Percentiles rank a stretch among this genome's conserved stretches.
Conservation (phyloP, 2,329 filamentous ascomycete genomes). For the Canariomyces notabilis region DNA sequence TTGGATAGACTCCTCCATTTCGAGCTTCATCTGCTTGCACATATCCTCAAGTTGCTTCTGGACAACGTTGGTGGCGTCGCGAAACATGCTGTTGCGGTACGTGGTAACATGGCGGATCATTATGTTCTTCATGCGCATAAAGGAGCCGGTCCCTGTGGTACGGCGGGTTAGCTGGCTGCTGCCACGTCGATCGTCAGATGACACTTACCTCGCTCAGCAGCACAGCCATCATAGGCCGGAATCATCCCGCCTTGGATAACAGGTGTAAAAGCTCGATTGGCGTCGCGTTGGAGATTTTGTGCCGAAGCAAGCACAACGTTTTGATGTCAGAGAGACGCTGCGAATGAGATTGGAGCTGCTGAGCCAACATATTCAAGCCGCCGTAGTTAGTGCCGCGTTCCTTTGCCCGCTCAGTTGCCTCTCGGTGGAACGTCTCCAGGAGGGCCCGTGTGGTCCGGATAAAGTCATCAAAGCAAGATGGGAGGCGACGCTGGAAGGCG, state of each 20-base stretch:
- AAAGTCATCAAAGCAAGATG: conserved; percentile 10
- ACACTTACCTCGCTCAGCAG: conserved; percentile 17
- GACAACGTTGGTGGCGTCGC: conserved; percentile 20
- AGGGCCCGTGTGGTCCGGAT: neutral
- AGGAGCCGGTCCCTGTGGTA: conserved; percentile 21
- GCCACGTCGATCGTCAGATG: neutral
- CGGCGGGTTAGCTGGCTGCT: neutral
- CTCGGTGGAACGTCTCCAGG: conserved; percentile 18
- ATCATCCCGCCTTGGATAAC: conserved; percentile 23
- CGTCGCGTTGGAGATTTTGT: conserved; percentile 24
- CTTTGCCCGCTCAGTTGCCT: conserved; percentile 9
- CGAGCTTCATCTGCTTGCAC: conserved; percentile 1
- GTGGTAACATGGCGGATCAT: conserved; percentile 23
- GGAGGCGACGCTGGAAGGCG: conserved; percentile 26
- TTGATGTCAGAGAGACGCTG: conserved; percentile 17
- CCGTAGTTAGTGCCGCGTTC: conserved; percentile 12
- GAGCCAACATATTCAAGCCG: conserved; percentile 20
- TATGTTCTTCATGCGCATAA: conserved; percentile 25
- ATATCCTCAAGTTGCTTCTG: conserved; percentile 19
- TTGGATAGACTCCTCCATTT: conserved; percentile 8
- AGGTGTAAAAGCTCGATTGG: conserved; percentile 24
- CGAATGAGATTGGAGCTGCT: conserved; percentile 22
- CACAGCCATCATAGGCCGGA: conserved; percentile 21
- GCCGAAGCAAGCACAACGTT: neutral
- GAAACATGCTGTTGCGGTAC: conserved; percentile 20